phyloP scores from a whole-genome alignment of 768 basidiomycete genomes.

The Xanthoconium stramineum region DNA sequence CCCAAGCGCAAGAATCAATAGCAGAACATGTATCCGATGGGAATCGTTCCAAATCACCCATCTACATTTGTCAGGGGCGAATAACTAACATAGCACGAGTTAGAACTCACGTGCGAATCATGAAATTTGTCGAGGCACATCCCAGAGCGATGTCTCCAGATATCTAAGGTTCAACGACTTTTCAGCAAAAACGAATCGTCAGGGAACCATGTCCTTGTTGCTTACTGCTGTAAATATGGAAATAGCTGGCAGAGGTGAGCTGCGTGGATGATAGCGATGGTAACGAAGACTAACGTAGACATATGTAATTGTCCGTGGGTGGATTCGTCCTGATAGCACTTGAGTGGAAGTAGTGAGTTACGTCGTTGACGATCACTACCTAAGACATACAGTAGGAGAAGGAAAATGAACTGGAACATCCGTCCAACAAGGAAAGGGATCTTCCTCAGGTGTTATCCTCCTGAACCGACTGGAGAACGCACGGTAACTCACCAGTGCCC shows the following conservation, averaged over 20 bases:
- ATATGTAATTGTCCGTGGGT: not conserved
- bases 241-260: slow-evolving; percentile 5
- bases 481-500: slow-evolving; percentile 21
- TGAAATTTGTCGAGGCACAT: slow-evolving; percentile 23
- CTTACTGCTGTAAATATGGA: slow-evolving; percentile 14
- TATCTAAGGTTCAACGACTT: slow-evolving; percentile 3
- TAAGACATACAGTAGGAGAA: slow-evolving; percentile 17
- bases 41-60: slow-evolving; percentile 28
- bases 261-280: not conserved
- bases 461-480: not conserved
- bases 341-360: not conserved
- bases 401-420: slow-evolving; percentile 9
- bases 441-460: slow-evolving; percentile 1
- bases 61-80: slow-evolving; percentile 9
- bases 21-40: slow-evolving; percentile 12
- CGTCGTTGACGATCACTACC: not conserved
- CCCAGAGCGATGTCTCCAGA: slow-evolving; percentile 13
- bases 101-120: slow-evolving; percentile 28
- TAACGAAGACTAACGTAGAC: slow-evolving; percentile 19
- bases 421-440: slow-evolving; percentile 27
- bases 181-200: not conserved
- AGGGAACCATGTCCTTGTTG: not conserved
- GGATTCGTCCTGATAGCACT: slow-evolving; percentile 4
- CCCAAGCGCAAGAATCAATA: slow-evolving; percentile 10
- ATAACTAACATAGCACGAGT: not conserved